Evolutionary conservation across 768 basidiomycete species (phyloP), one percentile per base, ranked within the genome.

Genomic region (Collybiopsis confluens): DNA sequence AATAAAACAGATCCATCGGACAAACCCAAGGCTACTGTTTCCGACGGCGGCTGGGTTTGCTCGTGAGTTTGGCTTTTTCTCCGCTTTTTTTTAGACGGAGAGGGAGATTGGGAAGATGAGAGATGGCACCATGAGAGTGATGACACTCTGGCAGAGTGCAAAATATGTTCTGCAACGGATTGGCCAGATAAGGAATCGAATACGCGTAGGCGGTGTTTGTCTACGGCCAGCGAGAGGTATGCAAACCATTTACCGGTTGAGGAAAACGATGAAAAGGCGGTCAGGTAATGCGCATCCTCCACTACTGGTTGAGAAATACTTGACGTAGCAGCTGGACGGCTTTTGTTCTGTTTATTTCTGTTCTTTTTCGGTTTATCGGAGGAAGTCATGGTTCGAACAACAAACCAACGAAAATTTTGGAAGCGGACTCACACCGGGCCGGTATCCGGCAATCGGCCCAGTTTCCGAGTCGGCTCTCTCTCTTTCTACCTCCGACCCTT

Each of bases 131-230:
- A 88, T 33, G 70, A 66, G 23, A 85, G 63, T 52, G 77, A 65
- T 36, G 81, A 76, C 38, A 85, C 79, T 42, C 81, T 76, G 53
- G 78, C 78, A 23, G 72, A 72, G 33, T 84, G 79, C 18, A 85
- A 62, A 16, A 75, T 73, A 66, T 83, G 70, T 64, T 88, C 85
- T 3, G 83, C 78, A 20, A 80, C 66, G 28, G 80, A 75, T 57
- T 77, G 75, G 35, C 74, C 77, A n/a, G 80, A 73, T 7, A 71
- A 58, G 8, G 81, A 78, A 63, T 85, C 77, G 65, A 83, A 85
- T 36, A 87, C 73, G 60, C 84, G 82, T 53, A 87, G 68, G 42
- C 84, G 78, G 63, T 88, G 85, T 66, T 85, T 88, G 74, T 88
- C 85, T 48, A 88, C 75, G 2, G 85, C 78, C 21, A 87, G 74